These are phyloP conservation scores for Suillus paluster DNA, from an alignment of 768 basidiomycete species.

Conservation along the genomic window DNA sequence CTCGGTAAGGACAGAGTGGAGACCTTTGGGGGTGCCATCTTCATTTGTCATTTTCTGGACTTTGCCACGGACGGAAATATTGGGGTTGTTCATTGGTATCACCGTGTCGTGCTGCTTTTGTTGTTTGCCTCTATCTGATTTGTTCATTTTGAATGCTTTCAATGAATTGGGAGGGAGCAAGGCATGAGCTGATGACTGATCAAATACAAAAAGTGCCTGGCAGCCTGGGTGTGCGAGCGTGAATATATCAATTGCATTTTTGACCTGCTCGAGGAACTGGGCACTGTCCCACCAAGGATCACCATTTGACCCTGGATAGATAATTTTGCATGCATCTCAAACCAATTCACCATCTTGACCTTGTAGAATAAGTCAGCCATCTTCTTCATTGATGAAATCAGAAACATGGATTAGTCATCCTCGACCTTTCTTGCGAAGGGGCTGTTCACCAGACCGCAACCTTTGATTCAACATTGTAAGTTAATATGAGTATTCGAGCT, in stretches of 20 bases:
- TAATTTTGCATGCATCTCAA: constrained; percentile 38
- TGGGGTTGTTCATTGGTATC: constrained; percentile 43
- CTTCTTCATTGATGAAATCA: constrained; percentile 42
- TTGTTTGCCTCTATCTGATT: constrained; percentile 44
- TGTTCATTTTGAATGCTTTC: constrained; percentile 49
- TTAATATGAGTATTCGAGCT: too few relatives aligned
- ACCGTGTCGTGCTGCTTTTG: constrained; percentile 22
- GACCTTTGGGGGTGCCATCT: constrained; percentile 38
- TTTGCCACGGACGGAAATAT: constrained; percentile 25
- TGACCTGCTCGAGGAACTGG: constrained; percentile 40
- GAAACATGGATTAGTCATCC: constrained; percentile 45
- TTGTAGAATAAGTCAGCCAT: constrained; percentile 32
- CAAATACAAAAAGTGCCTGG: constrained; percentile 41
- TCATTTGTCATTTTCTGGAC: constrained; percentile 39
- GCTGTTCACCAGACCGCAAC: too few relatives aligned
- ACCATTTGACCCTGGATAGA: constrained; percentile 40
- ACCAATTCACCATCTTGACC: constrained; percentile 29
- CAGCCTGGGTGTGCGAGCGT: constrained; percentile 37
- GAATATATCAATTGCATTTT: constrained; percentile 39
- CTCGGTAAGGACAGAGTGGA: constrained; percentile 41
- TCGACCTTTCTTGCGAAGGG: constrained; percentile 33
- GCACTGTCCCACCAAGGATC: constrained; percentile 45
- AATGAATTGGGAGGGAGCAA: constrained; percentile 42
- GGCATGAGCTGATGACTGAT: constrained; percentile 48
- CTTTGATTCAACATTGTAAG: constrained; percentile 7